Evolutionary conservation across 805 yeast species (phyloP).

Genomic region (Cyberlindnera maritima): DNA sequence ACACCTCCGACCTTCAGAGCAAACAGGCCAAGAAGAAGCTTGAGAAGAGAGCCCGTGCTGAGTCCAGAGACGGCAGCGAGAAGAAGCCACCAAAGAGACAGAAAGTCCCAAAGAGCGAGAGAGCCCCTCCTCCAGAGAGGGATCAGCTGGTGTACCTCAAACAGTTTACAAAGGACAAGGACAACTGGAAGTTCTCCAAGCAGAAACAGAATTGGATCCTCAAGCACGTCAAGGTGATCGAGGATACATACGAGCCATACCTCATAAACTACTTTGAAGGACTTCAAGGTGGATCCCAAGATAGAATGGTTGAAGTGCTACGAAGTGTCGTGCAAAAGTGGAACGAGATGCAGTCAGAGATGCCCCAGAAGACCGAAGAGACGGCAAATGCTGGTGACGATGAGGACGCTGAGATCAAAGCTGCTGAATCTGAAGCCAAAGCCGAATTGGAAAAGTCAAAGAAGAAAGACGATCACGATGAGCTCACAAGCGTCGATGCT

Average conservation of each 20-base stretch:
- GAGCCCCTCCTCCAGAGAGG: constrained; percentile 70
- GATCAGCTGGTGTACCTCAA: constrained; percentile 70
- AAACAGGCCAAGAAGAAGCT: constrained; percentile 43
- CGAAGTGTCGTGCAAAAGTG: constrained; percentile 47
- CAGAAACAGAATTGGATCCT: constrained; percentile 86
- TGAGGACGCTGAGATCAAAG: too few relatives aligned
- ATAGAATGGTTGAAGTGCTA: constrained; percentile 51
- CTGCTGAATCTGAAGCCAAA: too few relatives aligned
- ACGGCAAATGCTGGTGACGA: constrained; percentile 2
- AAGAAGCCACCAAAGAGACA: constrained; percentile 67
- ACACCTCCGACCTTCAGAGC: constrained; percentile 38
- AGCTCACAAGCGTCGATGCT: constrained; percentile 27
- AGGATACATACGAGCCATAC: constrained; percentile 49
- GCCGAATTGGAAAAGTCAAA: constrained; percentile 6
- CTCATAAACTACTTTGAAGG: constrained; percentile 53
- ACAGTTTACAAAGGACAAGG: constrained; percentile 52
- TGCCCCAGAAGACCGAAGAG: constrained; percentile 1
- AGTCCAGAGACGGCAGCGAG: constrained; percentile 10
- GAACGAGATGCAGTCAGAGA: constrained; percentile 40
- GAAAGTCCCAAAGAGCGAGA: constrained; percentile 65
- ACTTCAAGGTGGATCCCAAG: constrained; percentile 68
- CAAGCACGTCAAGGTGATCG: constrained; percentile 54
- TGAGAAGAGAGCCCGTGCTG: constrained; percentile 20
- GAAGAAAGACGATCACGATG: constrained; percentile 16
- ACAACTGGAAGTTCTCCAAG: constrained; percentile 79